A percentile compares a stretch with the other conserved stretches of the same genome.
Evolutionary conservation across 2,329 filamentous ascomycete genomes (phyloP).

Genomic region (Fusarium coicis): DNA sequence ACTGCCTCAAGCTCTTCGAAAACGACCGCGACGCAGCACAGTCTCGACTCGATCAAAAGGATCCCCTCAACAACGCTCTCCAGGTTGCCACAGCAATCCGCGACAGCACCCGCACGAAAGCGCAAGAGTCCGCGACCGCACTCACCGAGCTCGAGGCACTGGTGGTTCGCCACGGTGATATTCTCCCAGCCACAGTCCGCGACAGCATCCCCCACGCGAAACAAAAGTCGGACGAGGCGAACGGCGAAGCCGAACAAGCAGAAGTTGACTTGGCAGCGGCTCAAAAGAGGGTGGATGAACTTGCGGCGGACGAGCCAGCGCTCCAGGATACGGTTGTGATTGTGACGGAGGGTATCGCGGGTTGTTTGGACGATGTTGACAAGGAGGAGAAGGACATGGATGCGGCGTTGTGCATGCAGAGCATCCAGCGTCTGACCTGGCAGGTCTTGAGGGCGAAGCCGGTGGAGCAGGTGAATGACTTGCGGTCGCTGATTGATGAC

Average conservation of each 20-base stretch:
- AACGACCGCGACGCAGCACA: not conserved
- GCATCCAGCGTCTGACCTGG: not conserved
- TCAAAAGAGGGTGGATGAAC: not conserved
- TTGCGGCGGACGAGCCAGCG: not conserved
- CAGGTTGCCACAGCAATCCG: not conserved
- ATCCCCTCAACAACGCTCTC: not conserved
- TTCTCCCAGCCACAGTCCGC: not conserved
- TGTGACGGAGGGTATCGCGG: not conserved
- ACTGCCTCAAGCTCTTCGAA: not conserved
- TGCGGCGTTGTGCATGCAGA: not conserved
- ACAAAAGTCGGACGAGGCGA: not conserved
- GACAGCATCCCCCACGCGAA: not conserved
- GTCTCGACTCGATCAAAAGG: not conserved
- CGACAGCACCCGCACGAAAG: not conserved
- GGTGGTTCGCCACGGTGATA: not conserved
- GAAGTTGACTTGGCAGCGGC: not conserved
- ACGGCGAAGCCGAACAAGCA: not conserved
- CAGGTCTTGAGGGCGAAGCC: not conserved
- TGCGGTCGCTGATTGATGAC: not conserved
- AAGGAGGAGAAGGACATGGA: not conserved
- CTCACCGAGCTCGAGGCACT: not conserved
- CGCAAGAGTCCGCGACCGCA: not conserved
- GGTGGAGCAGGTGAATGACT: not conserved
- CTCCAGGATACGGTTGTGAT: not conserved
- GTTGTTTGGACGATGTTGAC: not conserved